Base-by-base conservation (phyloP, 2,329 filamentous ascomycete genomes). In the Fusarium sterilihyphosum region DNA sequence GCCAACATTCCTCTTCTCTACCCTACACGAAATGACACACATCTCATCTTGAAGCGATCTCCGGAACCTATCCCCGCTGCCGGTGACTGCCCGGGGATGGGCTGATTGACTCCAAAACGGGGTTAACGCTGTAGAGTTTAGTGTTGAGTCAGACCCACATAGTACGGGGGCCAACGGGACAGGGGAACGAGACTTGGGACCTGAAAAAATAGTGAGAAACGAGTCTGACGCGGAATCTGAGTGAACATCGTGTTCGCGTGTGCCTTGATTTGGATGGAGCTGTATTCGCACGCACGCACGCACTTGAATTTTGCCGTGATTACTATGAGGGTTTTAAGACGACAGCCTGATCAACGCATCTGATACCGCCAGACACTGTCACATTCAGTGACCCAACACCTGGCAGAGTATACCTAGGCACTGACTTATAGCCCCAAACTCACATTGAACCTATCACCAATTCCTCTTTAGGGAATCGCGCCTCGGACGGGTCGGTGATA, bases 391-490 rank as follows among this genome's bases (percentile, higher is more conserved):
- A 67, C 33, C 24, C 38, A 33, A 54, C 59, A 29, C 24, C 1
- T 8, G 8, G 17, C 41, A 37, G 16, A 13, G 13, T 35, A 9
- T 16, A 33, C 31, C 13, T 33, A 41, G 14, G 4, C 33, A 41
- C 22, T 31, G 20, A 12, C 49, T 13, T 17, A 10, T 41, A 53
- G 26, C 61, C 8, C 35, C 26, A 40, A 43, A 33, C 12, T 58
- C 47, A 41, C 12, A 67, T 33, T 75, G 73, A 75, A 41, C 70
- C 73, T 60, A 75, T 75, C 73, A 31, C 73, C 73, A 75, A 71
- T 65, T 67, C 73, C 73, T 73, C 54, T 75, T 73, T 70, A 46
- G 69, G 73, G 73, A 75, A 75, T 61, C 65, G 68, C 62, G 37
- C 68, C 68, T 73, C 59, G 57, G 50, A 57, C 46, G 31, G 41